These are phyloP conservation scores for Eucalyptus tenuipes DNA, from an alignment of 345 rosid species.

Conservation along the genomic window DNA sequence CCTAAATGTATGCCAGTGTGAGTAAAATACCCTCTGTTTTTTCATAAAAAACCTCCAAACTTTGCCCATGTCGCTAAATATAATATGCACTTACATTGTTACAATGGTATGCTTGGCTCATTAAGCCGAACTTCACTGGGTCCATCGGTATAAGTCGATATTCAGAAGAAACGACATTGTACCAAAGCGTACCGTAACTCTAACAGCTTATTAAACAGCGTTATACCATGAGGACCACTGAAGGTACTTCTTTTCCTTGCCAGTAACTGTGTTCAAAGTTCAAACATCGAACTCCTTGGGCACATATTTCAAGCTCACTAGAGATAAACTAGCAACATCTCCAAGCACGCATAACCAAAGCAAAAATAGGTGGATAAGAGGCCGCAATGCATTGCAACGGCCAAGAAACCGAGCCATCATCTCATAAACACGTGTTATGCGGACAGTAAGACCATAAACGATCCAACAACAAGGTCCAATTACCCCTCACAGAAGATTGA, in stretches of 20 bases:
- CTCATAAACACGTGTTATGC: neutral
- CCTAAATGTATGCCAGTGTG: accelerated
- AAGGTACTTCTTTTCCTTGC: neutral
- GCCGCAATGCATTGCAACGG: neutral
- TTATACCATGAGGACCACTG: neutral
- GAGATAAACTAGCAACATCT: neutral
- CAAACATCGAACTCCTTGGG: neutral
- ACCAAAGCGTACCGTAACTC: neutral
- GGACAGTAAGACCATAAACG: neutral
- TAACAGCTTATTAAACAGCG: neutral
- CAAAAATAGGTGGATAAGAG: neutral
- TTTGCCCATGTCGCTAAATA: neutral
- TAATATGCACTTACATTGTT: neutral
- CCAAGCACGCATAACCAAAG: neutral
- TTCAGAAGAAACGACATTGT: neutral
- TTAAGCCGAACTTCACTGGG: neutral
- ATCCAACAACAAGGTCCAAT: neutral
- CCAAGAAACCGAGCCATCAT: neutral
- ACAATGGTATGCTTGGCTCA: neutral
- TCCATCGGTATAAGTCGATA: neutral
- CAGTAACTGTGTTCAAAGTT: neutral
- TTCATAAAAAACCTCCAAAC: neutral
- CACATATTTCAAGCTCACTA: neutral
- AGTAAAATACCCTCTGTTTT: neutral
- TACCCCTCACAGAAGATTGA: neutral